phyloP scores from a whole-genome alignment of 495 filamentous ascomycete species.

The Neurospora sp. region DNA sequence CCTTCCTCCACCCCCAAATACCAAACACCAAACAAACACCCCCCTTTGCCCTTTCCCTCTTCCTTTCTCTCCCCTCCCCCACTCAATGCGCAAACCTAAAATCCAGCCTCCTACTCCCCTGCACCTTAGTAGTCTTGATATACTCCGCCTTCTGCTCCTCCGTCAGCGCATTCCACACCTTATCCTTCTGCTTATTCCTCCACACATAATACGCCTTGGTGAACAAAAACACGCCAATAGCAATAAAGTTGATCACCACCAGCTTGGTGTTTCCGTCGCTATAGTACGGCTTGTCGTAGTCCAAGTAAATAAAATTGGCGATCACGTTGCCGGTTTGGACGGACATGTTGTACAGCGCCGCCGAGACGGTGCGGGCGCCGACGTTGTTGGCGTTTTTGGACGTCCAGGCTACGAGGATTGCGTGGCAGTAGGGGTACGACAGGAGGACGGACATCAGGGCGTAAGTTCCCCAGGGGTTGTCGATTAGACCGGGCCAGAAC shows the following conservation, averaged over 20 bases:
- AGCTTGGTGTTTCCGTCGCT: slow-evolving; percentile 54
- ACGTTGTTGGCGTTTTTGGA: slow-evolving; percentile 59
- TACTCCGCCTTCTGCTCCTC: slow-evolving; percentile 30
- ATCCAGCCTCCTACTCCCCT: slow-evolving; percentile 35
- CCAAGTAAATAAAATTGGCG: slow-evolving; percentile 15
- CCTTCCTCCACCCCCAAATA: too few relatives aligned
- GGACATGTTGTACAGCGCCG: slow-evolving; percentile 45
- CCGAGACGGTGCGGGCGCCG: slow-evolving; percentile 55
- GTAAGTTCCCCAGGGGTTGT: slow-evolving; percentile 42
- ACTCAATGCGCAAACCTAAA: slow-evolving; percentile 33
- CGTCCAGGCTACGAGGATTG: slow-evolving; percentile 56
- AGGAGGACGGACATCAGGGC: slow-evolving; percentile 44
- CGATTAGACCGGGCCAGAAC: slow-evolving; percentile 13
- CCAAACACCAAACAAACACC: neutral
- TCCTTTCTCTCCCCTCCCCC: neutral
- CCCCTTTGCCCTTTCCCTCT: neutral
- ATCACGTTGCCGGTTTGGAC: slow-evolving; percentile 11
- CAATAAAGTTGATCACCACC: slow-evolving; percentile 38
- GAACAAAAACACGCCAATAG: slow-evolving; percentile 23
- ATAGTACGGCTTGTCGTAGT: slow-evolving; percentile 61
- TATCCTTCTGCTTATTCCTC: slow-evolving; percentile 31
- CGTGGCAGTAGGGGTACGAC: slow-evolving; percentile 30
- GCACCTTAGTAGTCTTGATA: slow-evolving; percentile 23
- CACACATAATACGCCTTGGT: slow-evolving; percentile 37
- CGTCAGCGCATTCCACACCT: slow-evolving; percentile 30